Evolutionary conservation across 192 early-diverging fungal species (phyloP).

Genomic region (Lunasporangiospora selenospora): DNA sequence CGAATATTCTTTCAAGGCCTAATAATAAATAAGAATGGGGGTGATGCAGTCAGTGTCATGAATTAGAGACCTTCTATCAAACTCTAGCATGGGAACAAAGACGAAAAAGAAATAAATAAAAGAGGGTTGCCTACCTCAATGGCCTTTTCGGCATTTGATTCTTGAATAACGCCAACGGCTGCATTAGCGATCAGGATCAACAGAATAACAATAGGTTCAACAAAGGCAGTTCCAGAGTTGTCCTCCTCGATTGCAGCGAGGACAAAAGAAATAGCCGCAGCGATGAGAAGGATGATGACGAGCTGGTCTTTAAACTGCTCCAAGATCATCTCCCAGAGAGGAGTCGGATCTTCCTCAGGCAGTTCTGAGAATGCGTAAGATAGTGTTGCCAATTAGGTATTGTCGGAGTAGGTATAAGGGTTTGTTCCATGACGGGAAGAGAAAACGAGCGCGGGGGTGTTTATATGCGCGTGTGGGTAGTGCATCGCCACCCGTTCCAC

Average conservation of each 20-base stretch:
- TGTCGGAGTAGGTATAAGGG: too few species aligned
- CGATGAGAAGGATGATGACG: conserved; percentile 91
- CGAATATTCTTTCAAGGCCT: conserved; percentile 95
- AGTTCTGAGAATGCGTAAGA: too few species aligned
- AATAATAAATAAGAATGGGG: conserved; percentile 2
- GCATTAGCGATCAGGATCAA: conserved; percentile 98
- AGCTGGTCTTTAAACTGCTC: conserved; percentile 99
- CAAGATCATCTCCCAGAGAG: conserved; percentile 90
- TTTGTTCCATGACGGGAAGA: too few species aligned
- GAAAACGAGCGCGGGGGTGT: too few species aligned
- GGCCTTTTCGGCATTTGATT: conserved; percentile 95
- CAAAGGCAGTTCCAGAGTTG: conserved; percentile 84
- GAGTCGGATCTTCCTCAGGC: conserved; percentile 88
- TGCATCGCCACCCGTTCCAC: neutral
- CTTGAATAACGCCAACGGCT: conserved; percentile 95
- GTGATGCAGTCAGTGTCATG: neutral
- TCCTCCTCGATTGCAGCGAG: conserved; percentile 90
- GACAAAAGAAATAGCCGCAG: conserved; percentile 92
- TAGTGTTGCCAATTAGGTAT: too few species aligned
- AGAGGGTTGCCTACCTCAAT: conserved; percentile 74
- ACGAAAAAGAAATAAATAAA: neutral
- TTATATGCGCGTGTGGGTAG: neutral
- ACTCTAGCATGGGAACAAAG: neutral
- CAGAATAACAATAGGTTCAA: conserved; percentile 98
- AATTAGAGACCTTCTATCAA: neutral